phyloP scores from a whole-genome alignment of 192 early-diverging fungal species.

The Backusella tarrabulga region DNA sequence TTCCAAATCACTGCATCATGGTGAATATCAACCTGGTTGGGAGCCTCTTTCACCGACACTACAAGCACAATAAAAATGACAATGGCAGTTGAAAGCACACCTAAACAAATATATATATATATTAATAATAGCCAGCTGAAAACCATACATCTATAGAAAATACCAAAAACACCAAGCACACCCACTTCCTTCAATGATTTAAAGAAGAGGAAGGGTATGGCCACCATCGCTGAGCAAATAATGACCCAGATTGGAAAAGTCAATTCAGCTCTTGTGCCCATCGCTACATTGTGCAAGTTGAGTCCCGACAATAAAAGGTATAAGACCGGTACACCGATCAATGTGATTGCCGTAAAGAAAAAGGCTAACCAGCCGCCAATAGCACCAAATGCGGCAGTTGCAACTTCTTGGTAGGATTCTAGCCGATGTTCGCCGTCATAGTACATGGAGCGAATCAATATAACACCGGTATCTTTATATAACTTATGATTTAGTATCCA shows the following conservation, averaged over 20 bases:
- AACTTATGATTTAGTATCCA: not conserved
- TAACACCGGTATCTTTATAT: conserved; percentile 56
- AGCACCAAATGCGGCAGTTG: conserved; percentile 68
- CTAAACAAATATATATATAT: too few relatives aligned
- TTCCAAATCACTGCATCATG: conserved; percentile 58
- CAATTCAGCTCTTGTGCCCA: conserved; percentile 37
- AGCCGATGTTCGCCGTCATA: conserved; percentile 63
- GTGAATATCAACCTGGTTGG: conserved; percentile 28
- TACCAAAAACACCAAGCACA: conserved; percentile 62
- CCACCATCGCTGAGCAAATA: conserved; percentile 58
- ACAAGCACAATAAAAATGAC: conserved; percentile 69
- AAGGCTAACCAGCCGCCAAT: conserved; percentile 59
- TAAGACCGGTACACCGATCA: conserved; percentile 68
- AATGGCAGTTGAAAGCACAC: conserved; percentile 69
- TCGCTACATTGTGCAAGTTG: conserved; percentile 62
- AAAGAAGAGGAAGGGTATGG: conserved; percentile 69
- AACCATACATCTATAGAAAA: not conserved
- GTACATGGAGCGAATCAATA: conserved; percentile 79
- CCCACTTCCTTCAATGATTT: conserved; percentile 80
- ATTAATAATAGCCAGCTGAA: not conserved
- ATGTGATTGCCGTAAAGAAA: conserved; percentile 62
- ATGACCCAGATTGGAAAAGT: conserved; percentile 62
- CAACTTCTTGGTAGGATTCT: conserved; percentile 68
- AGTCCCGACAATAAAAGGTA: conserved; percentile 76
- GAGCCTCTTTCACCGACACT: conserved; percentile 48